Conservation (phyloP, 805 yeast species). For the Ogataea minuta region DNA sequence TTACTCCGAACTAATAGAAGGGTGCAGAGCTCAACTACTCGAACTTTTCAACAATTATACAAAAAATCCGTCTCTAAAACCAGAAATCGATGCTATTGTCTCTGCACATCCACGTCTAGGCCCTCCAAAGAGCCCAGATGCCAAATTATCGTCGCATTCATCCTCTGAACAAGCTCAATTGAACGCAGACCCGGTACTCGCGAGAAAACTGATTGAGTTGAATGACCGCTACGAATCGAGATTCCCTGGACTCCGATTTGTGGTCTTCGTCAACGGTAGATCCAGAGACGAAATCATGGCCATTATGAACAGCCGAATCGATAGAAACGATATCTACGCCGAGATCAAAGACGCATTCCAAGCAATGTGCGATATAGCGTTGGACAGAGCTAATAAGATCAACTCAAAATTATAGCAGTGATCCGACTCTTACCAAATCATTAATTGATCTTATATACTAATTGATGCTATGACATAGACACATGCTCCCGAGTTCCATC, state of each 20-base stretch:
- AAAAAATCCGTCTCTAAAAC: slow-evolving; percentile 4
- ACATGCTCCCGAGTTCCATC: no score
- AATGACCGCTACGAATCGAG: slow-evolving; percentile 48
- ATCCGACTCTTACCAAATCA: slow-evolving; percentile 2
- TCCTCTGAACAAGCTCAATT: slow-evolving; percentile 68
- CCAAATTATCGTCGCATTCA: slow-evolving; percentile 62
- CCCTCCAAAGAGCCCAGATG: slow-evolving; percentile 40
- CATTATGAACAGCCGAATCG: slow-evolving; percentile 59
- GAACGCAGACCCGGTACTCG: slow-evolving; percentile 48
- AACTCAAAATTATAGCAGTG: slow-evolving; percentile 32
- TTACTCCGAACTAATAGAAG: slow-evolving; percentile 30
- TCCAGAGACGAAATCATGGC: slow-evolving; percentile 61
- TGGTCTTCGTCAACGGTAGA: slow-evolving; percentile 87
- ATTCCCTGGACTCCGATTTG: slow-evolving; percentile 73
- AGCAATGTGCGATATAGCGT: slow-evolving; percentile 92
- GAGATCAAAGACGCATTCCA: slow-evolving; percentile 70
- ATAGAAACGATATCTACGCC: slow-evolving; percentile 44
- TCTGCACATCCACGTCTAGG: slow-evolving; percentile 92
- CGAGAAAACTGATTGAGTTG: slow-evolving; percentile 46
- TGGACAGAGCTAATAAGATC: slow-evolving; percentile 66
- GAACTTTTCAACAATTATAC: slow-evolving; percentile 3
- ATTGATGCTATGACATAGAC: slow-evolving; percentile 1
- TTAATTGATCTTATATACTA: slow-evolving; percentile 6
- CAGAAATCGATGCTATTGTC: slow-evolving; percentile 48
- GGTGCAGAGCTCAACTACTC: slow-evolving; percentile 11